Base-by-base conservation (phyloP, 2,329 filamentous ascomycete genomes). In the Beauveria pseudobassiana region DNA sequence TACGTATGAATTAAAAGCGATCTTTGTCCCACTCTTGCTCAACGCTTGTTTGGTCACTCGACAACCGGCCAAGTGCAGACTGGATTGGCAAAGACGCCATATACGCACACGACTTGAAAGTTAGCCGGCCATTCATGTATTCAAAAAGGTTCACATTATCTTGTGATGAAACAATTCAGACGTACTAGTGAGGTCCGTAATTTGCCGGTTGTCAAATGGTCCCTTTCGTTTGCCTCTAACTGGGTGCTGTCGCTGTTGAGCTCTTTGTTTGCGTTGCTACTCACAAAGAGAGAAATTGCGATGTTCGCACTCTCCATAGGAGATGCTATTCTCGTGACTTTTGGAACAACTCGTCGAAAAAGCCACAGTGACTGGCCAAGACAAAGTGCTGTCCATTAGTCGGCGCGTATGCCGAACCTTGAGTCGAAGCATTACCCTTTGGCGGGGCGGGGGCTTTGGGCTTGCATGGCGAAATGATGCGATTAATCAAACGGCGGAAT, bases 11-110 rank as follows among this genome's bases (percentile, higher is more conserved):
- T 30, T 50, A 34, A 50, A 34, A 51, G 43, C 55, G 46, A 50
- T 50, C 56, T 42, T 59, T 59, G 46, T 59, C 34, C 38, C 56
- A 46, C 46, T 58, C 24, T 49, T 14, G 12, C 43, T n/a, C 54
- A 18, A 14, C 45, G 22, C 7, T 38, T 51, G 56, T 16, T 59
- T 16, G 5, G 34, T 42, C 16, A 24, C n/a, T 34, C 38, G 56
- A 43, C 18, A 45, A 51, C 46, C 46, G 34, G 48, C 55, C 16
- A 8, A 38, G 42, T 28, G 9, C 22, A 45, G 16, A 24, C 34
- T 30, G 46, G 5, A 16, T 20, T n/a, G 53, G 53, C 53, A 56
- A 46, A 50, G 55, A 58, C 14, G 55, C 40, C 46, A 50, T 24
- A 24, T 20, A 26, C 24, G 10, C 20, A 24, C 22, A 30, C 10